These are phyloP conservation scores for Diophrys sp. DNA, from an alignment of 73 alveolate genomes.

Conservation along the genomic window DNA sequence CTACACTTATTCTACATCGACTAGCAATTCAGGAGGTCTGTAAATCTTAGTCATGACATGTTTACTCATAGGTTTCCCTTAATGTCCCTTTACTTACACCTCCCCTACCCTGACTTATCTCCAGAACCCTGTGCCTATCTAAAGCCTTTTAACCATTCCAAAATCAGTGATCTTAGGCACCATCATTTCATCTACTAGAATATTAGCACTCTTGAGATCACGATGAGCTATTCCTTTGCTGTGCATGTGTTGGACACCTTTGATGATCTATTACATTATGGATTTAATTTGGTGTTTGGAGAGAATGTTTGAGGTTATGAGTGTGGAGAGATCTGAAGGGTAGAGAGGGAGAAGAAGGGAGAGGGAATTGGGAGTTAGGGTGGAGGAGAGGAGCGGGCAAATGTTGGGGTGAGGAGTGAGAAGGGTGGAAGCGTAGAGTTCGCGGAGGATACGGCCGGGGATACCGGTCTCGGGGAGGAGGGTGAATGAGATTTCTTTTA, in stretches of 20 bases:
- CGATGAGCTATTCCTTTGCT: slow-evolving; percentile 60
- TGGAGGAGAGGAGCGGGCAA: not conserved
- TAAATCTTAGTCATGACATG: not conserved
- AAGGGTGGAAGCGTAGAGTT: not conserved
- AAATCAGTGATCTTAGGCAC: slow-evolving; percentile 62
- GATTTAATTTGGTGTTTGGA: slow-evolving; percentile 54
- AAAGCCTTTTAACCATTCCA: slow-evolving; percentile 59
- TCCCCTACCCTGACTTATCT: too few species aligned
- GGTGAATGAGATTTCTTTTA: too few species aligned
- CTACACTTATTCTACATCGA: not conserved
- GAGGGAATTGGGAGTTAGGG: not conserved
- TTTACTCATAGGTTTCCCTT: too few species aligned
- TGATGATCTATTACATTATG: slow-evolving; percentile 54
- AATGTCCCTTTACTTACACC: too few species aligned
- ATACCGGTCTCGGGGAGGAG: not conserved
- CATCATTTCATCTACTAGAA: slow-evolving; percentile 44
- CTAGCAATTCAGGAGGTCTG: not conserved
- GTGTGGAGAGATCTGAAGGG: not conserved
- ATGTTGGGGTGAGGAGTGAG: not conserved
- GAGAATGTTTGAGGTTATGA: not conserved
- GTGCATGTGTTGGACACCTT: slow-evolving; percentile 69
- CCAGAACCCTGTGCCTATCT: slow-evolving; percentile 12
- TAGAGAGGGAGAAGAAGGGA: not conserved
- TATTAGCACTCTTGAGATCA: slow-evolving; percentile 62
- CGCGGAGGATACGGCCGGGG: not conserved